Evolutionary conservation across 768 basidiomycete species (phyloP), one percentile per base, ranked within the genome.

Genomic region (Boletus tylopilopsis): DNA sequence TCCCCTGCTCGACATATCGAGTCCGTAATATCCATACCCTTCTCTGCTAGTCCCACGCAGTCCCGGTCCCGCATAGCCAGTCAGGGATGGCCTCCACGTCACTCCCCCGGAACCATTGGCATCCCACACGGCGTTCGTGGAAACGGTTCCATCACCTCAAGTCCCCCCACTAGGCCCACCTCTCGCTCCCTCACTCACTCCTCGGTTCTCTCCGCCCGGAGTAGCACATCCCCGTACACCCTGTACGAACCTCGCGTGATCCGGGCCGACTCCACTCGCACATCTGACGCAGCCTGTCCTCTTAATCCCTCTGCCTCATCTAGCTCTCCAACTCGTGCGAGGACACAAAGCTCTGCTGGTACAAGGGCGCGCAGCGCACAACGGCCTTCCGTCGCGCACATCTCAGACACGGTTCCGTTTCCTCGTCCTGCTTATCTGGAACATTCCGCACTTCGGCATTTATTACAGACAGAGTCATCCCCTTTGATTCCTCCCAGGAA

Each of bases 371-470:
- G 43, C 27, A 66, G 54, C 29, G 42, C 51, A 11, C 62, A 60
- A 36, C 55, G 60, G 33, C 49, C 69, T 11, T 57, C 66, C 37
- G 58, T 64, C 22, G 42, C 56, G 7, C 71, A 70, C 53, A 56
- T 63, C 55, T 63, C 51, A 49, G 66, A 66, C 50, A 62, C 61
- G 39, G 66, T 56, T 23, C 62, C 71, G 30, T 91, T 85, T 66
- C 71, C 79, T 40, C 79, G 82, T 18, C 90, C 90, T 1, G 69
- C 81, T 1, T 92, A 92, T 66, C 76, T 92, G 47, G 85, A 88
- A 36, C 76, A 87, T 64, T 88, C 88, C 2, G 79, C 86, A 1
- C 70, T 92, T 48, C 82, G 85, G 47, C 73, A 90, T 57, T 66
- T 87, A 45, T 70, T 91, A 9, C 82, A 81, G 49, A 81, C 84